A percentile compares a stretch with the other conserved stretches of the same genome.
phyloP scores from a whole-genome alignment of 805 yeast genomes.

The Barnettozyma salicaria region DNA sequence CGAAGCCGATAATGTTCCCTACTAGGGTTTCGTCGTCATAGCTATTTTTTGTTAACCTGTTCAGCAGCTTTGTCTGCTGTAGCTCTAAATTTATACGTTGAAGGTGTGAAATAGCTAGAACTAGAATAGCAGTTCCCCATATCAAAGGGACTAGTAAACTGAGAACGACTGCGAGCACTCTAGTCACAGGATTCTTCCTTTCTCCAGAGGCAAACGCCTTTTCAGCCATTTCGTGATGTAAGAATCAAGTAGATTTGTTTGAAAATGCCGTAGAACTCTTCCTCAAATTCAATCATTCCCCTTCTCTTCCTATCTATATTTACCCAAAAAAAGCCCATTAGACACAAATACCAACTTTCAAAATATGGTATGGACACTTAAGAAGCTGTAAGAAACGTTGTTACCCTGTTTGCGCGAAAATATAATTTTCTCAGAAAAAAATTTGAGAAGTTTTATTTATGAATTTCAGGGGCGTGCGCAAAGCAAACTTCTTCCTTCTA shows the following conservation, averaged over 20 bases:
- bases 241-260: too few species aligned
- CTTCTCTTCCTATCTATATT: too few species aligned
- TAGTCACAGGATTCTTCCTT: neutral
- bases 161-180: slow-evolving; percentile 8
- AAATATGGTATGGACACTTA: too few species aligned
- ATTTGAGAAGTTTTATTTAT: neutral
- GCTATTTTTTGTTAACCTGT: slow-evolving; percentile 1
- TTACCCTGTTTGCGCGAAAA: neutral
- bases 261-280: too few species aligned
- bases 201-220: too few species aligned
- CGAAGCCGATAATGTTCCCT: slow-evolving; percentile 29
- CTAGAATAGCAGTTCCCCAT: slow-evolving; percentile 13
- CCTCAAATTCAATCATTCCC: too few species aligned
- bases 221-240: too few species aligned
- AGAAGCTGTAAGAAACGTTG: too few species aligned
- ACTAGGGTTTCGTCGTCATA: too few species aligned
- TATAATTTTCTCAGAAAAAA: neutral
- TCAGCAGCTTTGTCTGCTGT: slow-evolving; percentile 9
- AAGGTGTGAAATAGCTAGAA: slow-evolving; percentile 11
- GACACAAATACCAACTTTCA: too few species aligned
- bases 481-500: slow-evolving; percentile 5
- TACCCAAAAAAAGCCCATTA: too few species aligned
- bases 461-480: slow-evolving; percentile 6
- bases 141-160: slow-evolving; percentile 6
- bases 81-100: slow-evolving; percentile 5